These are phyloP conservation scores for Calocera viscosa DNA, from an alignment of 768 basidiomycete species.

Conservation along the genomic window DNA sequence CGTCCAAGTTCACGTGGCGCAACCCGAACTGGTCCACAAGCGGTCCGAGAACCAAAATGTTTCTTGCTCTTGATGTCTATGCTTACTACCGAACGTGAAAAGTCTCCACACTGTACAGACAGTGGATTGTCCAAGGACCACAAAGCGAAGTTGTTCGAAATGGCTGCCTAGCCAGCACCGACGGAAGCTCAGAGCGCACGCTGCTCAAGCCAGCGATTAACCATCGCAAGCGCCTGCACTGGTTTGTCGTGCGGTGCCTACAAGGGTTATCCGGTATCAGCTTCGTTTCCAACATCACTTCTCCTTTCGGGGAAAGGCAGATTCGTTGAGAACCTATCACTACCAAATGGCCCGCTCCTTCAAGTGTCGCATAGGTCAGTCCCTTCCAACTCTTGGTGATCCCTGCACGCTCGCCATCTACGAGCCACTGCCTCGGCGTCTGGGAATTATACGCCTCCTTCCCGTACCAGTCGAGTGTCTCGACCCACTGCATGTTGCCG, in stretches of 20 bases:
- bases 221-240: conserved; percentile 38
- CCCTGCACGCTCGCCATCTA: conserved; percentile 44
- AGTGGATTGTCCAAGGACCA: too few relatives aligned
- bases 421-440: conserved; percentile 41
- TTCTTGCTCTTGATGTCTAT: too few relatives aligned
- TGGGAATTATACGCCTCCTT: conserved; percentile 36
- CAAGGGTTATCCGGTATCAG: not conserved
- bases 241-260: conserved; percentile 56
- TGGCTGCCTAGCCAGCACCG: conserved; percentile 31
- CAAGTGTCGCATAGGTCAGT: conserved; percentile 52
- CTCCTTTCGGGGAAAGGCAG: not conserved
- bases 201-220: conserved; percentile 36
- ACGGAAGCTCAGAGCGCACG: not conserved
- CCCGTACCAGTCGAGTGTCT: conserved; percentile 61
- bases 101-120: too few relatives aligned
- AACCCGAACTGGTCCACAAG: too few relatives aligned
- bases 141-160: too few relatives aligned
- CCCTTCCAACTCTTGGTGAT: conserved; percentile 42
- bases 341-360: conserved; percentile 69
- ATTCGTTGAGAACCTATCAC: conserved; percentile 7
- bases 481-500: conserved; percentile 64
- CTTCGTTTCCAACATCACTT: not conserved
- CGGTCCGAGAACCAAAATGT: too few relatives aligned
- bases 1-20: too few relatives aligned
- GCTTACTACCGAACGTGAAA: too few relatives aligned